A percentile compares a stretch with the other conserved stretches of the same genome.
These are phyloP conservation scores for Linnemannia schmuckeri DNA, from an alignment of 192 early-diverging fungal genomes.

Conservation along the genomic window DNA sequence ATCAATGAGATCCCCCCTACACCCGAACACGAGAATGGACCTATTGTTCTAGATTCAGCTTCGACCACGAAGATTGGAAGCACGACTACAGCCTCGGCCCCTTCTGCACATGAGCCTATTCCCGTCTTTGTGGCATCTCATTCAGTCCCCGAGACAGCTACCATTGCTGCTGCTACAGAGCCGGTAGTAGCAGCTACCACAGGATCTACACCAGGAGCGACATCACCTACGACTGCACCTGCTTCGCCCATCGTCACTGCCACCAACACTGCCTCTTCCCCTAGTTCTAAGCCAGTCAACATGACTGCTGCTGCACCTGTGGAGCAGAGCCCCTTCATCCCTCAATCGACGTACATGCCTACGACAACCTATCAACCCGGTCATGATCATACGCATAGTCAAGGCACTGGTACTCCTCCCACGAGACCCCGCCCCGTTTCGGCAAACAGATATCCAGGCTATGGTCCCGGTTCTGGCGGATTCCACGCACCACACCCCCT, in stretches of 20 bases:
- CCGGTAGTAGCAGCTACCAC: neutral
- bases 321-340: constrained; percentile 38
- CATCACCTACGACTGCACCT: neutral
- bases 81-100: neutral
- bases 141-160: neutral
- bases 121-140: constrained; percentile 20
- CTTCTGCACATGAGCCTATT: constrained; percentile 18
- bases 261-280: neutral
- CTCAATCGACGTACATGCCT: constrained; percentile 39
- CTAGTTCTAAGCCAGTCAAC: neutral
- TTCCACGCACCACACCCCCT: constrained; percentile 33
- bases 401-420: constrained; percentile 11
- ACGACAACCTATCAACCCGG: constrained; percentile 28
- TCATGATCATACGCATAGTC: constrained; percentile 4
- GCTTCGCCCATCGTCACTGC: neutral
- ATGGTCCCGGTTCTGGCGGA: neutral
- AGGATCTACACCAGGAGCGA: neutral
- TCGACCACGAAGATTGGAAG: neutral
- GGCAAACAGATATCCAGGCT: constrained; percentile 7
- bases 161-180: neutral
- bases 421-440: constrained; percentile 24
- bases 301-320: neutral
- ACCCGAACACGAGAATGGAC: constrained; percentile 31
- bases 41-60: neutral
- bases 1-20: constrained; percentile 56